Evolutionary conservation across 2,329 filamentous ascomycete genomes (phyloP).

Genomic region (Colletotrichum euphorbiae): DNA sequence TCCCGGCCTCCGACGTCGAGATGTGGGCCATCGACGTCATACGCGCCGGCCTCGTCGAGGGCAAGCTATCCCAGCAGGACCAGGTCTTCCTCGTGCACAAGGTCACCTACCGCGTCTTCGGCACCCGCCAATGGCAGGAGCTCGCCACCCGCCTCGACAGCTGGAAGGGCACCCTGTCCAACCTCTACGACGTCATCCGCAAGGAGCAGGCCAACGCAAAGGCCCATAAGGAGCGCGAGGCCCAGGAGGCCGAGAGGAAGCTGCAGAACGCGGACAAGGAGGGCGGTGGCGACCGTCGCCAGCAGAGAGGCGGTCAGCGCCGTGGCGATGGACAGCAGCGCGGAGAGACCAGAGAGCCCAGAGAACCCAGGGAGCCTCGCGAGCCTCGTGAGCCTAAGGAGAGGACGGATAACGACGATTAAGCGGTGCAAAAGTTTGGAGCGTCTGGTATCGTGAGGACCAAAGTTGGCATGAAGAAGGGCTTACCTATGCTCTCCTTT

Average conservation of each 20-base stretch:
- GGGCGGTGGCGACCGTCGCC: slow-evolving; percentile 45
- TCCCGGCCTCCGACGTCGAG: slow-evolving; percentile 87
- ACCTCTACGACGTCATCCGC: slow-evolving; percentile 82
- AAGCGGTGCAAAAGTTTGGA: slow-evolving; percentile 43
- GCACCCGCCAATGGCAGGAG: slow-evolving; percentile 98
- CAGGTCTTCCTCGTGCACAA: slow-evolving; percentile 95
- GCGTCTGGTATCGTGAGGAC: not conserved
- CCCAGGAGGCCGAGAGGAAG: slow-evolving; percentile 78
- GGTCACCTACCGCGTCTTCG: slow-evolving; percentile 95
- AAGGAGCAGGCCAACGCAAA: slow-evolving; percentile 84
- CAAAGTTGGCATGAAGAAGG: not conserved
- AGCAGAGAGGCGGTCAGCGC: slow-evolving; percentile 45
- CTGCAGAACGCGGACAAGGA: slow-evolving; percentile 57
- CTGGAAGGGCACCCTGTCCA: slow-evolving; percentile 85
- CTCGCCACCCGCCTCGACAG: slow-evolving; percentile 90
- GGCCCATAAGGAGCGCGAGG: slow-evolving; percentile 81
- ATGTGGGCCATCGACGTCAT: slow-evolving; percentile 99
- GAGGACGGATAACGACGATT: slow-evolving; percentile 69
- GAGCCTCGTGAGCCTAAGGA: slow-evolving; percentile 52
- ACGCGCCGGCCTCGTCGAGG: slow-evolving; percentile 93
- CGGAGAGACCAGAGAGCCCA: slow-evolving; percentile 45
- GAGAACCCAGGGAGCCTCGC: slow-evolving; percentile 32
- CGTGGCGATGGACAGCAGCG: slow-evolving; percentile 47
- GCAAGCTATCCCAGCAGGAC: slow-evolving; percentile 93
- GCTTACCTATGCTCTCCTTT: not conserved